Conservation (phyloP, 2,329 filamentous ascomycete species). For the Aschersonia sp. region DNA sequence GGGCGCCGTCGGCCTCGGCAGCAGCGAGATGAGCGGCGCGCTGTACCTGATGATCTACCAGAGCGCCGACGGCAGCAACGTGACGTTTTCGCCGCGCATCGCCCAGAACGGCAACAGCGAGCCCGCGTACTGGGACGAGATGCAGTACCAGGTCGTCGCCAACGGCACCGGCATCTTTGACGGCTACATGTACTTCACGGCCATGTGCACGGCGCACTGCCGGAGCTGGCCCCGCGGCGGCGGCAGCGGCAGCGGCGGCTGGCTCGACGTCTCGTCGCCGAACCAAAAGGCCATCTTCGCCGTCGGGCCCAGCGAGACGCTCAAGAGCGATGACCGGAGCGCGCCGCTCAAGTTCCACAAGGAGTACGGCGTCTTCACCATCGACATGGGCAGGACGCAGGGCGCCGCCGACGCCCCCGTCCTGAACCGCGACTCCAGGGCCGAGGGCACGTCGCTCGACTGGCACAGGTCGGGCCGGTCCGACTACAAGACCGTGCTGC, state of each 20-base stretch:
- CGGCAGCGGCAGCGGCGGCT: conserved; percentile 19
- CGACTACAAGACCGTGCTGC: conserved; percentile 26
- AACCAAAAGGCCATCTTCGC: conserved; percentile 40
- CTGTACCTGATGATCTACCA: conserved; percentile 42
- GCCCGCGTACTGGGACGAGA: conserved; percentile 28
- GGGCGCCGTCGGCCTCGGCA: conserved; percentile 41
- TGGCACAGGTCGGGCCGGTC: conserved; percentile 14
- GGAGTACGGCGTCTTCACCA: conserved; percentile 37
- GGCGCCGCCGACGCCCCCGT: conserved; percentile 27
- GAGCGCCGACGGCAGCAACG: conserved; percentile 27
- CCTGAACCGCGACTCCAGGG: conserved; percentile 17
- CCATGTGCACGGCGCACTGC: conserved; percentile 34
- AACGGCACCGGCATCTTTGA: conserved; percentile 31
- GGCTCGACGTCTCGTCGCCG: conserved; percentile 32
- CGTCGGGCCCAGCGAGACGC: conserved; percentile 30
- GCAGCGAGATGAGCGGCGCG: conserved; percentile 32
- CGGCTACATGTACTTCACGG: conserved; percentile 32
- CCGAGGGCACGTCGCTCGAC: conserved; percentile 20
- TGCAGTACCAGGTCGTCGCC: conserved; percentile 27
- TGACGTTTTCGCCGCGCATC: conserved; percentile 42
- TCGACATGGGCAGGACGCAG: conserved; percentile 38
- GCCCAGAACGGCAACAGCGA: conserved; percentile 32
- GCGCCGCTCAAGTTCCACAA: conserved; percentile 36
- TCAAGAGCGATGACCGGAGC: conserved; percentile 24
- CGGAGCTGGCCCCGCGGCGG: conserved; percentile 29